Percentiles rank a stretch among this genome's conserved stretches.
Conservation (phyloP, 768 basidiomycete species). For the Phlegmacium glaucopus region DNA sequence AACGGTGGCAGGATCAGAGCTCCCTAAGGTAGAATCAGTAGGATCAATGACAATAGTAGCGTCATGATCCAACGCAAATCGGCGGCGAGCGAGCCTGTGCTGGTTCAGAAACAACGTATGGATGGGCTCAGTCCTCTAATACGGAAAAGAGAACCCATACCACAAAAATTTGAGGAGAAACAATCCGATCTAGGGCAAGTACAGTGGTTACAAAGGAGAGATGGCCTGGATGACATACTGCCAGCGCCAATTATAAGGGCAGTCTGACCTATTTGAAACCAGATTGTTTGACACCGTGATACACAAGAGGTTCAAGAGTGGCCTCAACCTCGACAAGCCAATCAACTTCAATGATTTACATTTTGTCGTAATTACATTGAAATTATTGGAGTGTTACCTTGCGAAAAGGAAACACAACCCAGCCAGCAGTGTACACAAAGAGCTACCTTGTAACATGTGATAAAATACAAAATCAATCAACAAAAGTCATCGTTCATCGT, state of each 20-base stretch:
- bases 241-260: slow-evolving; percentile 43
- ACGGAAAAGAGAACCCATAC: slow-evolving; percentile 8
- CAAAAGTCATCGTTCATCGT: too few species aligned
- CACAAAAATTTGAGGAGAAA: slow-evolving; percentile 37
- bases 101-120: slow-evolving; percentile 36
- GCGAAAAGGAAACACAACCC: too few species aligned
- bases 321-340: slow-evolving; percentile 44
- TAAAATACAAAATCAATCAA: too few species aligned
- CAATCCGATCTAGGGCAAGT: slow-evolving; percentile 31
- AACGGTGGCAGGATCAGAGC: slow-evolving; percentile 5
- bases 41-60: slow-evolving; percentile 38
- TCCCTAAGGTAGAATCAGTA: not conserved
- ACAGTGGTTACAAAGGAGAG: not conserved
- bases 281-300: slow-evolving; percentile 40
- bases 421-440: too few species aligned
- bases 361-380: too few species aligned
- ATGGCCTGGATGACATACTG: slow-evolving; percentile 20
- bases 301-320: slow-evolving; percentile 46
- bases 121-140: not conserved
- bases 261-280: slow-evolving; percentile 34
- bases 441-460: too few species aligned
- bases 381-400: too few species aligned
- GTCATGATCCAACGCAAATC: slow-evolving; percentile 32
- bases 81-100: slow-evolving; percentile 32
- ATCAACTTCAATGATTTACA: not conserved